These are phyloP conservation scores for Fusarium praegraminearum DNA, from an alignment of 2,329 filamentous ascomycete genomes.

Conservation along the genomic window DNA sequence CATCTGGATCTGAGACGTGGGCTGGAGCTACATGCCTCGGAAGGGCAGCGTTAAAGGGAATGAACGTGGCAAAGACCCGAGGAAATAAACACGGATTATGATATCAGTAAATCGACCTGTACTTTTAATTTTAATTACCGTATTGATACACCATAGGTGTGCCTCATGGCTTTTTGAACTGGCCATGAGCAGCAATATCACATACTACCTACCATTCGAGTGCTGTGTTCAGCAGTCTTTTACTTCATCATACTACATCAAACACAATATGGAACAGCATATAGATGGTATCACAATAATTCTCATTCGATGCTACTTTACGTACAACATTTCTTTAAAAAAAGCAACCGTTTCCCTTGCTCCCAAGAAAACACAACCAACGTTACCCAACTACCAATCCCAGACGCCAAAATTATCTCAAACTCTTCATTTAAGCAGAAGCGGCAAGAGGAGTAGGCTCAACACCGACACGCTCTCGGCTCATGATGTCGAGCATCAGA, in stretches of 20 bases:
- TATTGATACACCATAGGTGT: not conserved
- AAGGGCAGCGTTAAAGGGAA: constrained; percentile 9
- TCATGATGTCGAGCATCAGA: constrained; percentile 88
- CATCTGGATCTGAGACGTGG: not conserved
- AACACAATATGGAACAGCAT: not conserved
- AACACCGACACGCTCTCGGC: constrained; percentile 95
- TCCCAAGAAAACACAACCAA: constrained; percentile 24
- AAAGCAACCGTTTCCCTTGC: constrained; percentile 23
- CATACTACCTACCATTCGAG: no score
- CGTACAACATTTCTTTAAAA: constrained; percentile 8
- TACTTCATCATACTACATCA: not conserved
- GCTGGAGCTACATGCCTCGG: not conserved
- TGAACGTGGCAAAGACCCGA: constrained; percentile 5
- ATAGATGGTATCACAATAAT: constrained; percentile 2
- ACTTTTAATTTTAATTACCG: constrained; percentile 4
- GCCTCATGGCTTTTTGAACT: not conserved
- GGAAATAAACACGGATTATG: constrained; percentile 13
- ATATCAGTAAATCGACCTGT: constrained; percentile 17
- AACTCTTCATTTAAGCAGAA: constrained; percentile 53
- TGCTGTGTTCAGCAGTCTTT: not conserved
- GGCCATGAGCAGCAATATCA: not conserved
- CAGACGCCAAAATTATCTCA: constrained; percentile 36
- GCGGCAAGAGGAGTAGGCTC: constrained; percentile 70
- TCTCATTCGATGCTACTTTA: constrained; percentile 9
- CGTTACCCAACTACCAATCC: constrained; percentile 30